Base-by-base conservation (phyloP, 495 filamentous ascomycete genomes). In the Aspergillus cristatus region DNA sequence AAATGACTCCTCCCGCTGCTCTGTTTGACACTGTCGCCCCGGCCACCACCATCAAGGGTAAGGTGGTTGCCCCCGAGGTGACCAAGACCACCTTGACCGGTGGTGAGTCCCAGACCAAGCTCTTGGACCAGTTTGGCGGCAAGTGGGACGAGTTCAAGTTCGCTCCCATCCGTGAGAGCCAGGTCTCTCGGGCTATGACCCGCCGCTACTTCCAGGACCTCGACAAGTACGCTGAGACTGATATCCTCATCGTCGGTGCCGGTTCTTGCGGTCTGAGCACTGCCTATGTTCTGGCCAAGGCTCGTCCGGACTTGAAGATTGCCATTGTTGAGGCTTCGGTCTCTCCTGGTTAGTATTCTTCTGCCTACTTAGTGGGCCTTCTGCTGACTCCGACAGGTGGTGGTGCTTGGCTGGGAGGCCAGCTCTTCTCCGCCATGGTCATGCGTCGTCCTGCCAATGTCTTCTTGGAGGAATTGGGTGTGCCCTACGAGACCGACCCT, bases 341-440 rank as follows among this genome's bases (percentile, higher is more conserved):
- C 35, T 79, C 84, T 28, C 87, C 87, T 42, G 83, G 64, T 70
- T 45, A 39, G 50, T 57, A 32, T 30, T 30, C 3, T 4, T n/a
- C n/a, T 4, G 13, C n/a, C 10, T 30, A 4, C 4, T 4, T 30
- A 14, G 3, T 30, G 3, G 28, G 4, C 10, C 34, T 28, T 30
- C 38, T 42, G 42, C 33, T 35, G 35, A 28, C 34, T n/a, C 22
- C 7, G 14, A 51, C 15, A 69, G 72, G 86, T 43, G 87, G 86
- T 52, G 87, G 87, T 53, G 86, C 86, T 39, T 94, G 87, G 87
- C 76, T 94, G 24, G 86, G 87, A 47, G 87, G 87, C 32, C 87
- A 94, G 63, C 79, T 93, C 31, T 93, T 94, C 72, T 80, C 74
- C 49, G 86, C 86, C 37, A 94, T 94, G 87, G 76, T 94, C 40